phyloP scores from a whole-genome alignment of 2,329 filamentous ascomycete genomes.

The Monilinia vaccinii-corymbosi region DNA sequence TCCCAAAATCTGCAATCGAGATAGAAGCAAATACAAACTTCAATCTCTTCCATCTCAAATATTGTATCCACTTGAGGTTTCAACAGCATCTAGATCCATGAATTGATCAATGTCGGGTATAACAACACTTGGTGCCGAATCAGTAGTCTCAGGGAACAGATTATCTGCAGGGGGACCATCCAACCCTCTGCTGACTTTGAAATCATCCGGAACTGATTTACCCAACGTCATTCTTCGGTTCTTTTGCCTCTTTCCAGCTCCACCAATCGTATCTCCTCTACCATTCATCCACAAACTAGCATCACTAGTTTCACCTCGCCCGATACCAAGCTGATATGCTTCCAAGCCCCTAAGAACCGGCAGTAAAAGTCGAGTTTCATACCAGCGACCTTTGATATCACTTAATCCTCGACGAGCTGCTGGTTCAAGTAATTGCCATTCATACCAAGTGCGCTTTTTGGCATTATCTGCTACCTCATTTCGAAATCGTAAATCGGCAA shows the following conservation, averaged over 20 bases:
- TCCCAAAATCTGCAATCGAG: not conserved
- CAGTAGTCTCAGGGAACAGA: slow-evolving; percentile 23
- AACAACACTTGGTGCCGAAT: not conserved
- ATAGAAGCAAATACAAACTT: not conserved
- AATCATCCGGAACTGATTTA: slow-evolving; percentile 27
- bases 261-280: slow-evolving; percentile 32
- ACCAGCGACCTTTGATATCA: slow-evolving; percentile 51
- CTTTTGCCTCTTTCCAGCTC: slow-evolving; percentile 24
- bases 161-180: slow-evolving; percentile 26
- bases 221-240: slow-evolving; percentile 30
- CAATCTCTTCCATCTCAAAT: not conserved
- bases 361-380: slow-evolving; percentile 44
- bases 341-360: slow-evolving; percentile 28
- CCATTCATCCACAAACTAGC: slow-evolving; percentile 38
- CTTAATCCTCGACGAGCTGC: slow-evolving; percentile 30
- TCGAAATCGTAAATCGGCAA: slow-evolving; percentile 32
- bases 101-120: slow-evolving; percentile 14
- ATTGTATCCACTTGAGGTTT: slow-evolving; percentile 1
- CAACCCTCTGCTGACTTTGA: slow-evolving; percentile 29
- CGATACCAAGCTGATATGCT: slow-evolving; percentile 29
- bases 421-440: slow-evolving; percentile 28
- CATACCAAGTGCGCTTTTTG: slow-evolving; percentile 23
- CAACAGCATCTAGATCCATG: slow-evolving; percentile 13
- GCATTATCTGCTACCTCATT: slow-evolving; percentile 38
- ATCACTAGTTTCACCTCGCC: slow-evolving; percentile 33